A percentile compares a stretch with the other conserved stretches of the same genome.
phyloP scores from a whole-genome alignment of 2,329 filamentous ascomycete genomes.

The Beauveria scarabaeidicola region DNA sequence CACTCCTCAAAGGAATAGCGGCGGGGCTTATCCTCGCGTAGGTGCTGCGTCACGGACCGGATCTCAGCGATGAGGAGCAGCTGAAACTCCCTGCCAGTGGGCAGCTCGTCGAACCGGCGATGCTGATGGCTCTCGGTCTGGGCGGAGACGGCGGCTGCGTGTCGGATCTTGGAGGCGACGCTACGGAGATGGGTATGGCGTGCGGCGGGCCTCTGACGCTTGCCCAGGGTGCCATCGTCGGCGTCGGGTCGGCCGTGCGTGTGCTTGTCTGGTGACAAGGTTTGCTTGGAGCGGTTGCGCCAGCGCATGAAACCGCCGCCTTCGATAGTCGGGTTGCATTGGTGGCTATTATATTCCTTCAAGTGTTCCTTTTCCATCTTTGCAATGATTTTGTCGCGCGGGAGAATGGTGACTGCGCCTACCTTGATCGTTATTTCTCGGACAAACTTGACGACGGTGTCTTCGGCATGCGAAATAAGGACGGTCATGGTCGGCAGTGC shows the following conservation, averaged over 20 bases:
- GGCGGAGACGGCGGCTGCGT: slow-evolving; percentile 5
- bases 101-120: slow-evolving; percentile 30
- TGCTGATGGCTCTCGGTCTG: slow-evolving; percentile 22
- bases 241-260: not conserved
- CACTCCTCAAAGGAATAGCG: slow-evolving; percentile 77
- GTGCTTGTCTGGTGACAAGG: not conserved
- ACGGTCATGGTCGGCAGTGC: slow-evolving; percentile 85
- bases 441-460: slow-evolving; percentile 65
- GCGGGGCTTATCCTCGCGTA: slow-evolving; percentile 51
- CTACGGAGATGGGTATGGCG: not conserved
- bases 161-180: slow-evolving; percentile 2
- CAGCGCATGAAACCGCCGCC: not conserved
- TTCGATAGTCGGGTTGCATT: not conserved
- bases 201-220: not conserved
- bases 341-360: slow-evolving; percentile 32
- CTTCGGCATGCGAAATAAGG: slow-evolving; percentile 72
- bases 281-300: not conserved
- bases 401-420: slow-evolving; percentile 53
- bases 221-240: not conserved
- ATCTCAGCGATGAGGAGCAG: slow-evolving; percentile 67
- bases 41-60: slow-evolving; percentile 48
- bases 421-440: slow-evolving; percentile 47
- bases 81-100: slow-evolving; percentile 42
- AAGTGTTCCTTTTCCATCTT: slow-evolving; percentile 27
- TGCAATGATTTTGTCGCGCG: slow-evolving; percentile 41